These are phyloP conservation scores for Apiotrichum siamense DNA, from an alignment of 1,284 basidiomycete genomes.

Conservation along the genomic window DNA sequence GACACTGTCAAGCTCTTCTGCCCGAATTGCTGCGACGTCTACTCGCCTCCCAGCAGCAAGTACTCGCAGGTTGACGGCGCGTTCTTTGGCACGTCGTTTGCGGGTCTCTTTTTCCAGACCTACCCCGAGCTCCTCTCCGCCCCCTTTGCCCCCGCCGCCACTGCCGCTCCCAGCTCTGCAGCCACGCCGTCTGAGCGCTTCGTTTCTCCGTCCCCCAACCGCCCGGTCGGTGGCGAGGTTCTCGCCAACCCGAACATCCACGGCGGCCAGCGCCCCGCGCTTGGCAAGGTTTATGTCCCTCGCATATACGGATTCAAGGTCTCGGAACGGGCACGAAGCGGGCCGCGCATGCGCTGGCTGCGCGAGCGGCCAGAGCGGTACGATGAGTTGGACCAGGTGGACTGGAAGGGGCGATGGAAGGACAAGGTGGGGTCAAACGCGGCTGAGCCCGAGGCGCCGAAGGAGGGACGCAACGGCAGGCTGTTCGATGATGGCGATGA, in stretches of 20 bases:
- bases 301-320: slow-evolving; percentile 78
- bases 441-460: slow-evolving; percentile 1
- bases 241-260: slow-evolving; percentile 68
- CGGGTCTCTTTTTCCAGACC: slow-evolving; percentile 95
- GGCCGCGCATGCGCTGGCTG: slow-evolving; percentile 96
- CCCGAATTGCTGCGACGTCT: slow-evolving; percentile 97
- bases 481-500: slow-evolving; percentile 39
- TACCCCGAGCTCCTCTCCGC: slow-evolving; percentile 85
- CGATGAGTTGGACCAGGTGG: slow-evolving; percentile 75
- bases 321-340: slow-evolving; percentile 62
- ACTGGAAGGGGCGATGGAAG: slow-evolving; percentile 80
- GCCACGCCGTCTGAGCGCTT: slow-evolving; percentile 8
- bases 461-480: slow-evolving; percentile 19
- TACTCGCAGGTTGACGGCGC: slow-evolving; percentile 97
- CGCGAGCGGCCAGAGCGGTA: slow-evolving; percentile 72
- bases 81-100: slow-evolving; percentile 98
- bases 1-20: slow-evolving; percentile 99
- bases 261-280: slow-evolving; percentile 65
- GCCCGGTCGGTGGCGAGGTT: slow-evolving; percentile 29
- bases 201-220: slow-evolving; percentile 15
- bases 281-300: slow-evolving; percentile 80
- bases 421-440: slow-evolving; percentile 5
- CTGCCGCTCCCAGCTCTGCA: slow-evolving; percentile 37
- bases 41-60: slow-evolving; percentile 87
- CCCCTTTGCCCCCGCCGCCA: slow-evolving; percentile 56